These are phyloP conservation scores for Aureobasidium lini DNA, from an alignment of 2,329 filamentous ascomycete species.

Conservation along the genomic window DNA sequence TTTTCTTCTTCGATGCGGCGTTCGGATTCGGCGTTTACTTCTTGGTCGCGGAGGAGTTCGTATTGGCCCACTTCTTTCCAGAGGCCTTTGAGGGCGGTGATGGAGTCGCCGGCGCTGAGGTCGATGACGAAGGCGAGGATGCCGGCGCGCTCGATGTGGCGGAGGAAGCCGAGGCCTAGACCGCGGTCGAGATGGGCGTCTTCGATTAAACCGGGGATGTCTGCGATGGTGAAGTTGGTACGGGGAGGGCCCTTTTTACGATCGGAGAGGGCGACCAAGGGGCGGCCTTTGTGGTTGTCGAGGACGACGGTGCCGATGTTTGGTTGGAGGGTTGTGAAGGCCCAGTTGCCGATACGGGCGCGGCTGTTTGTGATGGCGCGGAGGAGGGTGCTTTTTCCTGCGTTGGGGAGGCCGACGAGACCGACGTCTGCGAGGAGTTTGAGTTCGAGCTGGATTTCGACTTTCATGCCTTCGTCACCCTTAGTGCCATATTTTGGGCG, in stretches of 20 bases:
- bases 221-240: constrained; percentile 83
- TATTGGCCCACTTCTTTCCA: constrained; percentile 91
- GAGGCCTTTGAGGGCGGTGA: constrained; percentile 67
- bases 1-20: constrained; percentile 45
- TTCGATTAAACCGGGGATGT: constrained; percentile 90
- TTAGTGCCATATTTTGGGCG: constrained; percentile 83
- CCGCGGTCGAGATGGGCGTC: constrained; percentile 89
- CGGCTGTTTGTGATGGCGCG: constrained; percentile 82
- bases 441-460: constrained; percentile 80
- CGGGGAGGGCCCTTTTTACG: constrained; percentile 35
- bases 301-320: constrained; percentile 95
- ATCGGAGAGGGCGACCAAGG: constrained; percentile 42
- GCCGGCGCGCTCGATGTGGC: constrained; percentile 88
- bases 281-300: constrained; percentile 75
- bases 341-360: constrained; percentile 87
- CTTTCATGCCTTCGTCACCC: constrained; percentile 69
- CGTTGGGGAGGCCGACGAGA: constrained; percentile 89
- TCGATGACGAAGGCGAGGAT: constrained; percentile 93
- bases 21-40: constrained; percentile 57
- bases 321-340: constrained; percentile 89
- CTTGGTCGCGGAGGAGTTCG: constrained; percentile 68
- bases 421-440: constrained; percentile 94
- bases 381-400: constrained; percentile 88
- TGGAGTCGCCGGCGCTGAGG: constrained; percentile 69
- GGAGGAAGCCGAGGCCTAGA: constrained; percentile 81